Evolutionary conservation across 306 rosid species (phyloP).

Genomic region (Cucumis cinereus): DNA sequence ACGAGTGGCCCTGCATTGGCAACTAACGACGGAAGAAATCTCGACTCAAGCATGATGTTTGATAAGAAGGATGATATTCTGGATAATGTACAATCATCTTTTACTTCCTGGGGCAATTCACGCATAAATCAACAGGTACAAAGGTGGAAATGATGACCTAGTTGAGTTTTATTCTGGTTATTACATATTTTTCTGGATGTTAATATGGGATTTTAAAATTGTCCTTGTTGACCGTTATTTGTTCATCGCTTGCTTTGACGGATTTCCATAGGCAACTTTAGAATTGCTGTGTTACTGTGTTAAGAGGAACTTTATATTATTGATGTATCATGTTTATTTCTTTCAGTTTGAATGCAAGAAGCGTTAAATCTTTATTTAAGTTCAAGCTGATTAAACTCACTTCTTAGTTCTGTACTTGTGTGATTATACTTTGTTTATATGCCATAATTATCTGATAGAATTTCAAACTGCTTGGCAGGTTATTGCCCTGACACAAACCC

Average conservation of each 20-base stretch:
- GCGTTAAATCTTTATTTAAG: neutral
- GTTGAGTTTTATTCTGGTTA: neutral
- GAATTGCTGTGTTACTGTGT: neutral
- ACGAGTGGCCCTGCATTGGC: constrained; percentile 25
- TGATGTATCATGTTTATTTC: neutral
- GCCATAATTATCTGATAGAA: neutral
- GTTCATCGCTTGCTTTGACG: neutral
- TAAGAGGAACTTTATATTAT: neutral
- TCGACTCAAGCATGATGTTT: constrained; percentile 33
- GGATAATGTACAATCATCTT: constrained; percentile 51
- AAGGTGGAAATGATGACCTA: neutral
- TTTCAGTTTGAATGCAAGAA: neutral
- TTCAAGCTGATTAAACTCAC: neutral
- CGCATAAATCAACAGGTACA: constrained; percentile 76
- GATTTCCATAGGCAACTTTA: neutral
- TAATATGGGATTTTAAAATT: neutral
- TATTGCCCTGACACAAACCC: constrained; percentile 79
- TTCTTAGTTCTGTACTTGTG: neutral
- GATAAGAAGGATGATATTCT: constrained; percentile 59
- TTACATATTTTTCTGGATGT: neutral
- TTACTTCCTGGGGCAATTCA: constrained; percentile 59
- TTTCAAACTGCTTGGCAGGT: constrained; percentile 40
- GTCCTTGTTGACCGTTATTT: neutral
- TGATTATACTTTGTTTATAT: neutral
- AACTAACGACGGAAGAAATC: constrained; percentile 36